Percentiles rank a stretch among this genome's conserved stretches.
Evolutionary conservation across 257 asterid species (phyloP).

Genomic region (Petunia secreta): DNA sequence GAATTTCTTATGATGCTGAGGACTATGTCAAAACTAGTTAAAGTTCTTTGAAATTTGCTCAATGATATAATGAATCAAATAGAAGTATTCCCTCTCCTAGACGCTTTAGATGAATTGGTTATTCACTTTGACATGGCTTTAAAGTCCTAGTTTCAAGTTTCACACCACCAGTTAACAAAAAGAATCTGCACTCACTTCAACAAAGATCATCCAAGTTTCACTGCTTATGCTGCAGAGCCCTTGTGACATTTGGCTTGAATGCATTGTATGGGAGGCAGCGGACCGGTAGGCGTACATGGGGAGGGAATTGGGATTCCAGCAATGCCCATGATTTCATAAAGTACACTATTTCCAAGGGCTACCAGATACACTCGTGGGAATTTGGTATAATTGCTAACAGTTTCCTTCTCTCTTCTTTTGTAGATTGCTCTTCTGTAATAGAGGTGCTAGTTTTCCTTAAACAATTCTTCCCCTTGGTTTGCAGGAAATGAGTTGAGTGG

Average conservation of each 20-base stretch:
- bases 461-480: neutral
- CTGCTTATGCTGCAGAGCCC: constrained; percentile 28
- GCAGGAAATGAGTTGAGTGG: constrained; percentile 37
- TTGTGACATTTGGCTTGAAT: constrained; percentile 26
- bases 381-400: constrained; percentile 15
- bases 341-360: constrained; percentile 74
- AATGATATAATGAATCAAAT: neutral
- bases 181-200: constrained; percentile 8
- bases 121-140: neutral
- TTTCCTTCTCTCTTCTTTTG: neutral
- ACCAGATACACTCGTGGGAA: constrained; percentile 69
- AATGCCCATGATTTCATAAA: constrained; percentile 72
- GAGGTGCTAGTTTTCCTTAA: neutral
- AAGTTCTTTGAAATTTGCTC: neutral
- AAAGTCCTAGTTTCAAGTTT: neutral
- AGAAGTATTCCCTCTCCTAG: neutral
- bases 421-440: neutral
- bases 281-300: neutral
- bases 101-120: too few relatives aligned
- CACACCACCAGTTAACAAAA: neutral
- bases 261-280: constrained; percentile 15
- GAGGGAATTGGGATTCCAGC: constrained; percentile 37
- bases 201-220: constrained; percentile 18
- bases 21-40: neutral
- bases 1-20: neutral